Percentiles rank a stretch among this genome's conserved stretches.
These are phyloP conservation scores for Pseudoscleropodium purum DNA, from an alignment of 225 moss, liverwort and hornwort species.

Conservation along the genomic window DNA sequence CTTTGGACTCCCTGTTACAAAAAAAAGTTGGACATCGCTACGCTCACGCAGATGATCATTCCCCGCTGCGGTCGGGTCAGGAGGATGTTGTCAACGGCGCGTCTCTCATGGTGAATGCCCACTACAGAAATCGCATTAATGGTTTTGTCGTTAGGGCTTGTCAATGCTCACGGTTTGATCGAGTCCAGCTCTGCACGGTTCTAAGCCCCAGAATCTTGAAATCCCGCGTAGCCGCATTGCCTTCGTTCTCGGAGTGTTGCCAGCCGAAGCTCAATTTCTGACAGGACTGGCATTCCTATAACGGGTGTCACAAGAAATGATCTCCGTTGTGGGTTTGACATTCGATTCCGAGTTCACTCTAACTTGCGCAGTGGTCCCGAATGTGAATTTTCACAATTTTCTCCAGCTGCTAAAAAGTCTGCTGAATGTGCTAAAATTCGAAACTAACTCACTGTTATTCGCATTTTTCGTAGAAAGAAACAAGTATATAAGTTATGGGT, in stretches of 20 bases:
- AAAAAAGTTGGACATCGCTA: no score
- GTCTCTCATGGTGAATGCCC: no score
- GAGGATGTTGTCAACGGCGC: no score
- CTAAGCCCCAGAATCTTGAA: not conserved
- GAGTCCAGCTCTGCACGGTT: not conserved
- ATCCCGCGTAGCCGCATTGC: not conserved
- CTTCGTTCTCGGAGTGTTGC: not conserved
- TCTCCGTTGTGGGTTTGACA: not conserved
- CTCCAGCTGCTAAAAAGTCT: not conserved
- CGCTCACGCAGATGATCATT: not conserved
- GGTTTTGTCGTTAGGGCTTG: not conserved
- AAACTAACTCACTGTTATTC: not conserved
- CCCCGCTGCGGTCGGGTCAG: no score
- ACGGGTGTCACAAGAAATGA: not conserved
- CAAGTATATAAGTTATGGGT: not conserved
- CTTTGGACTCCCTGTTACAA: no score
- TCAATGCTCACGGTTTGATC: not conserved
- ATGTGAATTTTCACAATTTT: not conserved
- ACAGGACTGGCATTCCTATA: not conserved
- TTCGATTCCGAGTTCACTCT: not conserved
- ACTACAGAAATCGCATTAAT: not conserved
- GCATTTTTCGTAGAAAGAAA: not conserved
- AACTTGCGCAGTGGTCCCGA: not conserved
- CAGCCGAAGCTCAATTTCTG: not conserved
- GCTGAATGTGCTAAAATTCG: not conserved